These are phyloP conservation scores for Teratosphaeria epicoccoides DNA, from an alignment of 2,329 filamentous ascomycete genomes.

Conservation along the genomic window DNA sequence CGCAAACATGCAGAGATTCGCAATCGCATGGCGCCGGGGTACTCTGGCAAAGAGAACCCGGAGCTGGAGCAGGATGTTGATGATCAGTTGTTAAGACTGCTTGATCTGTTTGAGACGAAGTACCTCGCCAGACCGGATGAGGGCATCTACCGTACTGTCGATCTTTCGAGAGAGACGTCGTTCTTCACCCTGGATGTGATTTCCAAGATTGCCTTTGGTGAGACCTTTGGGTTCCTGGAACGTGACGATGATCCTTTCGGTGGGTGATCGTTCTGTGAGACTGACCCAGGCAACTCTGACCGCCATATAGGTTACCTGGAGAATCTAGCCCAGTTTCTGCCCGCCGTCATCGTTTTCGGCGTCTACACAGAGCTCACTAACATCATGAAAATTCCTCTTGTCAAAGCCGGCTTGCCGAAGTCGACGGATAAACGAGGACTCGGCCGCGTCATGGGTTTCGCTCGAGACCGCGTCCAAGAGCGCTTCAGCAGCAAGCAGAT, in stretches of 20 bases:
- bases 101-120: constrained; percentile 24
- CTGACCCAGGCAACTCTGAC: background rate
- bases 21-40: constrained; percentile 28
- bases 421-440: constrained; percentile 37
- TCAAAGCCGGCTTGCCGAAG: constrained; percentile 34
- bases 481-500: constrained; percentile 36
- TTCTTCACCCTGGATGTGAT: constrained; percentile 35
- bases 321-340: constrained; percentile 26
- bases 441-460: constrained; percentile 32
- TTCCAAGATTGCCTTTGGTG: constrained; percentile 31
- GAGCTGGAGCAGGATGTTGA: constrained; percentile 30
- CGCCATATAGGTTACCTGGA: background rate
- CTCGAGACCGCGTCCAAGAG: constrained; percentile 36
- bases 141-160: constrained; percentile 23
- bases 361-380: constrained; percentile 34
- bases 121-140: constrained; percentile 25
- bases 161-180: constrained; percentile 26
- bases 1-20: constrained; percentile 28
- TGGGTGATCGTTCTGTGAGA: constrained; percentile 28
- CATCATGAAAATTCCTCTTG: constrained; percentile 31
- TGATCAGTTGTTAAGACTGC: constrained; percentile 24
- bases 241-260: constrained; percentile 39
- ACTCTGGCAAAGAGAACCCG: constrained; percentile 31
- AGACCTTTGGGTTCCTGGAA: constrained; percentile 41
- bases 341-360: constrained; percentile 36